Percentiles rank a stretch among this genome's conserved stretches.
Conservation (phyloP, 2,329 filamentous ascomycete species). For the Shiraia bambusicola region DNA sequence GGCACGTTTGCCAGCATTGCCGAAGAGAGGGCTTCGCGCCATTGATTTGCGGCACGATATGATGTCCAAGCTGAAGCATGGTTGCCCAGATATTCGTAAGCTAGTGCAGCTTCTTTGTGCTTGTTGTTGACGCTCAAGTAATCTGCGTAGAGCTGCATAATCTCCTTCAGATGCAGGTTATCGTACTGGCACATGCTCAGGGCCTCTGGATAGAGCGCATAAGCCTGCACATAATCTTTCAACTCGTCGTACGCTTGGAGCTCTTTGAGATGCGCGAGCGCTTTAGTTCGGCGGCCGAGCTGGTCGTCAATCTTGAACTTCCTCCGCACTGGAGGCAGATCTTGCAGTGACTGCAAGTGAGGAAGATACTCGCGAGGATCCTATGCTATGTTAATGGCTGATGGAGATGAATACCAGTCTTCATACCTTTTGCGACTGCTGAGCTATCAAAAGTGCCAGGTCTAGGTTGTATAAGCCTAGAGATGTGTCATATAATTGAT, state of each 20-base stretch:
- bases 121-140: conserved; percentile 73
- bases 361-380: conserved; percentile 94
- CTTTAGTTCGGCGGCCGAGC: conserved; percentile 73
- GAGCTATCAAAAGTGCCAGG: conserved; percentile 84
- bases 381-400: conserved; percentile 1
- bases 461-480: conserved; percentile 91
- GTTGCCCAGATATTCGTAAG: conserved; percentile 82
- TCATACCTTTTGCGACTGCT: conserved; percentile 80
- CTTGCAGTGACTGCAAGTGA: conserved; percentile 85
- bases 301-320: conserved; percentile 88
- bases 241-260: conserved; percentile 77
- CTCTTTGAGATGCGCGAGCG: conserved; percentile 72
- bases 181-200: conserved; percentile 85
- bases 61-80: conserved; percentile 74
- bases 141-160: conserved; percentile 78
- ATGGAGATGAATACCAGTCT: conserved; percentile 16
- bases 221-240: conserved; percentile 73
- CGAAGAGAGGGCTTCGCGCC: conserved; percentile 85
- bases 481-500: conserved; percentile 85
- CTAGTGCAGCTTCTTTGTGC: conserved; percentile 83
- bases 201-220: conserved; percentile 75
- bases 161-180: conserved; percentile 60
- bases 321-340: conserved; percentile 68
- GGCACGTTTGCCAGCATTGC: conserved; percentile 66
- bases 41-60: conserved; percentile 82